Percentiles rank a stretch among this genome's conserved stretches.
These are phyloP conservation scores for Gonapodya sp. DNA, from an alignment of 192 early-diverging fungal species.

Conservation along the genomic window DNA sequence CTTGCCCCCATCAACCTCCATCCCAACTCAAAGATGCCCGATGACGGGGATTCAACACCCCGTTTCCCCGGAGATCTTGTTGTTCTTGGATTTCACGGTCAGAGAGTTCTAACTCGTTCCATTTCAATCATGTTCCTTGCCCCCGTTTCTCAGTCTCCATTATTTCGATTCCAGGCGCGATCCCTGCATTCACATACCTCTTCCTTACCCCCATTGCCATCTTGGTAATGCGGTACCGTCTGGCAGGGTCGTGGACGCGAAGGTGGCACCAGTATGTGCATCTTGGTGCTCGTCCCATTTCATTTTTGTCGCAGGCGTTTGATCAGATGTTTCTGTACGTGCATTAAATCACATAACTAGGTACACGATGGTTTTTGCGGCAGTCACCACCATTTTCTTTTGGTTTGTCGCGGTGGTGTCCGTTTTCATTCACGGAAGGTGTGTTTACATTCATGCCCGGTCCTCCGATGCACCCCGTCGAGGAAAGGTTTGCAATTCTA, in stretches of 20 bases:
- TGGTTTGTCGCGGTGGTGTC: not conserved
- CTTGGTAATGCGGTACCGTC: not conserved
- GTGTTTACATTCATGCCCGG: no score
- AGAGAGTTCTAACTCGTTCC: no score
- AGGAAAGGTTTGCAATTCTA: no score
- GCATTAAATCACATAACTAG: not conserved
- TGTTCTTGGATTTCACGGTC: not conserved
- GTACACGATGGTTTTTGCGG: not conserved
- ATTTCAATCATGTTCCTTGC: no score
- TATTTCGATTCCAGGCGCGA: not conserved
- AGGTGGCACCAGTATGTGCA: not conserved
- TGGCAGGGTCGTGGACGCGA: not conserved
- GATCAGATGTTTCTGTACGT: not conserved
- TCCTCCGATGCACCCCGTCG: no score
- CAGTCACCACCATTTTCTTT: not conserved
- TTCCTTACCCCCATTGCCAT: not conserved
- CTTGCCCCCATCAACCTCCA: no score
- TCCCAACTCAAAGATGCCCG: no score
- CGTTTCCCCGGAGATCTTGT: not conserved
- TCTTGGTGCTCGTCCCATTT: not conserved
- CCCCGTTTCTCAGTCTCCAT: no score
- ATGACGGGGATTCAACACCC: no score
- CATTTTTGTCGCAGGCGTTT: not conserved
- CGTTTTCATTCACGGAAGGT: not conserved
- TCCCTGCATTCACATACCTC: not conserved